These are phyloP conservation scores for Cadophora malorum DNA, from an alignment of 2,329 filamentous ascomycete species.

Conservation along the genomic window DNA sequence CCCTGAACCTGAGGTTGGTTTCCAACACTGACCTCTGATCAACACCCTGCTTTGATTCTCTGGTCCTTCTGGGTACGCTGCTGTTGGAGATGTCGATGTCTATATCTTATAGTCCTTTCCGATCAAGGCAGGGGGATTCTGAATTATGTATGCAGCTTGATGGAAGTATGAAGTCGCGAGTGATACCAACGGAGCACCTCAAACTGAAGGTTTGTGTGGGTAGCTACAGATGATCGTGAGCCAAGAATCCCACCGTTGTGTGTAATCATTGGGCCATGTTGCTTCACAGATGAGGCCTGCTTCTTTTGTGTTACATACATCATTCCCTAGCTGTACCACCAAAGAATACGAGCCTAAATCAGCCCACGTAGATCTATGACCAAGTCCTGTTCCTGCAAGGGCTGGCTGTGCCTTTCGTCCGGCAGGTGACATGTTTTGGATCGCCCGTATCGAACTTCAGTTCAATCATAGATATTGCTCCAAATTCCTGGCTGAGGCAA, in stretches of 20 bases:
- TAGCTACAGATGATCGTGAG: not conserved
- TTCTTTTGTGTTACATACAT: not conserved
- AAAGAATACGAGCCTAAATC: not conserved
- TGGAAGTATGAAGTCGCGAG: not conserved
- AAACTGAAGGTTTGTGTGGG: not conserved
- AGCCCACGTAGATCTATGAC: not conserved
- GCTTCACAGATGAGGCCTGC: not conserved
- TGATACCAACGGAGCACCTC: too few species aligned
- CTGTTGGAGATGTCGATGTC: not conserved
- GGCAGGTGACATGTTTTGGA: not conserved
- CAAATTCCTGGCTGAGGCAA: not conserved
- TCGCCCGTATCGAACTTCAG: not conserved
- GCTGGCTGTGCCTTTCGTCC: not conserved
- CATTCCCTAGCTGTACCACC: not conserved
- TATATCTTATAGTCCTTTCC: not conserved
- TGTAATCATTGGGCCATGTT: not conserved
- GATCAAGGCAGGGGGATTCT: not conserved
- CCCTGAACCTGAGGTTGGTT: too few species aligned
- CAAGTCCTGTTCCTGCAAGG: not conserved
- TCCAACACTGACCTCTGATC: too few species aligned
- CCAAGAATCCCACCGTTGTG: not conserved
- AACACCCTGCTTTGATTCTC: too few species aligned
- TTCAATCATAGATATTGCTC: not conserved
- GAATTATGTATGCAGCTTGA: not conserved
- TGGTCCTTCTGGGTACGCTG: too few species aligned